Evolutionary conservation across 345 rosid species (phyloP).

Genomic region (Aquilaria sinensis): DNA sequence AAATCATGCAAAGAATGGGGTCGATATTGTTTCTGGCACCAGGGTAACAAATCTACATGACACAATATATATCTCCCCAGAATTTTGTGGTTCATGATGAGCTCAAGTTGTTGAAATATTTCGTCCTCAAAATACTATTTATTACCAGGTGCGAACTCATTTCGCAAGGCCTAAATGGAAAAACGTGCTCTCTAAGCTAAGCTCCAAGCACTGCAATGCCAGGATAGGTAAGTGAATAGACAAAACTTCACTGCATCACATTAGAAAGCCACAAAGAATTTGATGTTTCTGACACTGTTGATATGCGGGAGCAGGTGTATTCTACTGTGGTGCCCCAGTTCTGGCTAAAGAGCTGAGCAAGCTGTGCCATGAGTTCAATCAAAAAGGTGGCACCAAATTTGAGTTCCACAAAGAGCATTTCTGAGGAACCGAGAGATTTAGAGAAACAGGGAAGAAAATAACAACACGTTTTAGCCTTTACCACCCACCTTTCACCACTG

Average conservation of each 20-base stretch:
- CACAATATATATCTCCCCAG: background rate
- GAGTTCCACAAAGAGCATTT: conserved; percentile 98
- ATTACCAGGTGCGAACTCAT: conserved; percentile 78
- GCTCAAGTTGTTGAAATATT: no score
- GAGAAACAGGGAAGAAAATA: background rate
- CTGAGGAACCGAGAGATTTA: conserved; percentile 18
- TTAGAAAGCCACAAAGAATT: no score
- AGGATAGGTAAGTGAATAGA: conserved; percentile 56
- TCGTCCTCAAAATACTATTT: no score
- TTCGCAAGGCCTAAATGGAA: conserved; percentile 98
- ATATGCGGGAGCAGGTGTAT: conserved; percentile 60
- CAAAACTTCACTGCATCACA: background rate
- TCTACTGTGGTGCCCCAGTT: conserved; percentile 95
- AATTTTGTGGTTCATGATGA: background rate
- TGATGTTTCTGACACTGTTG: background rate
- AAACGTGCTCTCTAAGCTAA: conserved; percentile 72
- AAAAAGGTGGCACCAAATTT: conserved; percentile 87
- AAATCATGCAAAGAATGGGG: conserved; percentile 94
- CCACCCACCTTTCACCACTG: background rate
- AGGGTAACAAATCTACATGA: conserved; percentile 35
- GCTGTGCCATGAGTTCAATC: conserved; percentile 88
- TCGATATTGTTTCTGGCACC: conserved; percentile 96
- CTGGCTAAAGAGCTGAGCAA: conserved; percentile 87
- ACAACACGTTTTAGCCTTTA: background rate
- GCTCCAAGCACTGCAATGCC: conserved; percentile 85